These are phyloP conservation scores for Cercospora sp. DNA, from an alignment of 2,329 filamentous ascomycete genomes.

Conservation along the genomic window DNA sequence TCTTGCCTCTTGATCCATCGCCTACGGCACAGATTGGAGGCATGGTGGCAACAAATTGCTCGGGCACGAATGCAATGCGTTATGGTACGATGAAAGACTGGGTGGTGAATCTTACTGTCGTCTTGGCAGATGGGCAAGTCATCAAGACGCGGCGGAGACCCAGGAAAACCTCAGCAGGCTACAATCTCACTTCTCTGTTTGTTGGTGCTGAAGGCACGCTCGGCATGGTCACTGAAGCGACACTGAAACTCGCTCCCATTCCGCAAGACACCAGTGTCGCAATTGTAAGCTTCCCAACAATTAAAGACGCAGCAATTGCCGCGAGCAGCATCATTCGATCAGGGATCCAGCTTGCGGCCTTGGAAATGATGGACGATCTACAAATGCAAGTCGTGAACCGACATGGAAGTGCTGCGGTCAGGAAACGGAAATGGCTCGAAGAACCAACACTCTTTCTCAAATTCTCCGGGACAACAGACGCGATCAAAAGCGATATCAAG, in stretches of 20 bases:
- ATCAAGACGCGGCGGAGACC: slow-evolving; percentile 79
- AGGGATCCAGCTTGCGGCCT: slow-evolving; percentile 70
- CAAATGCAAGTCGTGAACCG: slow-evolving; percentile 79
- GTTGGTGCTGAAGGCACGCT: slow-evolving; percentile 80
- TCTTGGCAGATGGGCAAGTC: slow-evolving; percentile 73
- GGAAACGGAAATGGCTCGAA: slow-evolving; percentile 72
- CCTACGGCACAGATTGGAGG: slow-evolving; percentile 74
- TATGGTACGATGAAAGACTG: slow-evolving; percentile 89
- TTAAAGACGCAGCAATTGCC: slow-evolving; percentile 72
- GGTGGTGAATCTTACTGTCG: slow-evolving; percentile 80
- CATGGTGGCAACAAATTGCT: slow-evolving; percentile 75
- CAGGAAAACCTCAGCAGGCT: slow-evolving; percentile 75
- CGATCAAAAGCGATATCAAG: slow-evolving; percentile 73
- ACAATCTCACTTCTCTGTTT: slow-evolving; percentile 78
- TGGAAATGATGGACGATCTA: slow-evolving; percentile 87
- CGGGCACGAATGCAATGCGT: slow-evolving; percentile 68
- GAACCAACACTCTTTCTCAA: slow-evolving; percentile 72
- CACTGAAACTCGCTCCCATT: slow-evolving; percentile 74
- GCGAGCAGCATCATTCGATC: slow-evolving; percentile 74
- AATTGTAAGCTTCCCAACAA: slow-evolving; percentile 75
- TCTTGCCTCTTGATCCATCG: slow-evolving; percentile 88
- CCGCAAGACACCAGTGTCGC: slow-evolving; percentile 76
- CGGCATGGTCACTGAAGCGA: slow-evolving; percentile 79
- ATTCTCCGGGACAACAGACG: slow-evolving; percentile 73
- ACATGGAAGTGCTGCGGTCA: slow-evolving; percentile 57